Percentiles rank a stretch among this genome's conserved stretches.
These are phyloP conservation scores for Cucumis cinereus DNA, from an alignment of 306 rosid genomes.

Conservation along the genomic window DNA sequence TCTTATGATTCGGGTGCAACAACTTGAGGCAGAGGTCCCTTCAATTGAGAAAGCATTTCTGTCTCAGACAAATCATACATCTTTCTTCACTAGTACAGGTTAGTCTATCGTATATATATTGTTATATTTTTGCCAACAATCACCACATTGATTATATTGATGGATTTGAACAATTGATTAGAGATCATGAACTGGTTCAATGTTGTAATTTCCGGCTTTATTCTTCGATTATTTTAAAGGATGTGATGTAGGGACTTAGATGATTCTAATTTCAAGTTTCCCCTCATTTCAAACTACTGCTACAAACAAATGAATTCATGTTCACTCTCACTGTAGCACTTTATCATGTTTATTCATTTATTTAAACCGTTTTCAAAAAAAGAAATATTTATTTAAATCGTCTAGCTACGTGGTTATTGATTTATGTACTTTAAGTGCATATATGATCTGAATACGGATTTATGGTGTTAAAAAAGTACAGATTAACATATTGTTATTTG, in stretches of 20 bases:
- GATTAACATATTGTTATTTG: not conserved
- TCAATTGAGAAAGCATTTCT: conserved; percentile 66
- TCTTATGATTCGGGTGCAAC: conserved; percentile 78
- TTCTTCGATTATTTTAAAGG: not conserved
- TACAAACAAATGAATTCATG: not conserved
- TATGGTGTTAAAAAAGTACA: not conserved
- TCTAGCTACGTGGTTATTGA: not conserved
- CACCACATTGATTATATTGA: not conserved
- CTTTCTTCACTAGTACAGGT: conserved; percentile 62
- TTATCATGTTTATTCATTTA: too few relatives aligned
- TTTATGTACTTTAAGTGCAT: not conserved
- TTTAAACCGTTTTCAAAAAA: too few relatives aligned
- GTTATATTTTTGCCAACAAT: conserved; percentile 1
- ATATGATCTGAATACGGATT: not conserved
- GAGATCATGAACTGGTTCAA: not conserved
- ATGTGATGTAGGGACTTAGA: not conserved
- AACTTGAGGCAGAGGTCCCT: conserved; percentile 94
- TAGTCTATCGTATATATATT: conserved; percentile 13
- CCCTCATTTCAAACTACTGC: not conserved
- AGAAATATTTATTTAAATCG: not conserved
- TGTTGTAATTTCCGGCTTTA: not conserved
- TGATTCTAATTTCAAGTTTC: not conserved
- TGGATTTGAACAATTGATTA: not conserved
- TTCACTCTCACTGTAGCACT: not conserved
- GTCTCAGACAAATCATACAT: conserved; percentile 50